Conservation (phyloP, 2,329 filamentous ascomycete species). For the Aspergillus novoparasiticus region DNA sequence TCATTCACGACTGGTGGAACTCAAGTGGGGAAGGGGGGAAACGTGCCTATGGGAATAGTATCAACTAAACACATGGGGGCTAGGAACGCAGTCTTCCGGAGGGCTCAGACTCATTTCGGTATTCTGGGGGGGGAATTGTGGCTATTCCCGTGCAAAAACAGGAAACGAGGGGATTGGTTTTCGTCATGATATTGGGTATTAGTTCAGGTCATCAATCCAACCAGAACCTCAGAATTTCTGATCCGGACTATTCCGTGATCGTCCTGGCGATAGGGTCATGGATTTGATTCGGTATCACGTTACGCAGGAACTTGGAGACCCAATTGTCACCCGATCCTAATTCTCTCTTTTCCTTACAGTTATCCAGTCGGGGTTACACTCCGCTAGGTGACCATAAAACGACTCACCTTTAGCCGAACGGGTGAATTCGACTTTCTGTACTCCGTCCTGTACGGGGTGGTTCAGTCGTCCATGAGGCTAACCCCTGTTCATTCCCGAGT, state of each 20-base stretch:
- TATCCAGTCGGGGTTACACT: background rate
- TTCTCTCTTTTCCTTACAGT: background rate
- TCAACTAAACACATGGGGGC: background rate
- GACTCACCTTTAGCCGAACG: background rate
- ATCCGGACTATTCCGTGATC: conserved; percentile 4
- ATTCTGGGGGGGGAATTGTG: background rate
- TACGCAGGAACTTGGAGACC: background rate
- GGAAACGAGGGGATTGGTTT: background rate
- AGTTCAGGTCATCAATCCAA: background rate
- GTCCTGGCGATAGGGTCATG: background rate
- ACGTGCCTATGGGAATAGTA: background rate
- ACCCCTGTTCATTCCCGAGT: background rate
- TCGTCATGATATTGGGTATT: background rate
- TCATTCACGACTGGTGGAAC: background rate
- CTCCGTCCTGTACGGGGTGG: no score
- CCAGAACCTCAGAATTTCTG: background rate
- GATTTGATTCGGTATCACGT: background rate
- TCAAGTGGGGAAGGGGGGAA: background rate
- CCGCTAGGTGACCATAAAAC: background rate
- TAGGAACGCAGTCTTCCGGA: conserved; percentile 5
- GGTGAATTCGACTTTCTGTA: background rate
- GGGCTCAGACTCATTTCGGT: background rate
- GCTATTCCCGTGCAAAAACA: background rate
- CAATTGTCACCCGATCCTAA: conserved; percentile 3
- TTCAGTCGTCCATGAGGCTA: no score